Percentiles rank a stretch among this genome's conserved stretches.
phyloP scores from a whole-genome alignment of 208 protist species.

The Phytomonas francai region DNA sequence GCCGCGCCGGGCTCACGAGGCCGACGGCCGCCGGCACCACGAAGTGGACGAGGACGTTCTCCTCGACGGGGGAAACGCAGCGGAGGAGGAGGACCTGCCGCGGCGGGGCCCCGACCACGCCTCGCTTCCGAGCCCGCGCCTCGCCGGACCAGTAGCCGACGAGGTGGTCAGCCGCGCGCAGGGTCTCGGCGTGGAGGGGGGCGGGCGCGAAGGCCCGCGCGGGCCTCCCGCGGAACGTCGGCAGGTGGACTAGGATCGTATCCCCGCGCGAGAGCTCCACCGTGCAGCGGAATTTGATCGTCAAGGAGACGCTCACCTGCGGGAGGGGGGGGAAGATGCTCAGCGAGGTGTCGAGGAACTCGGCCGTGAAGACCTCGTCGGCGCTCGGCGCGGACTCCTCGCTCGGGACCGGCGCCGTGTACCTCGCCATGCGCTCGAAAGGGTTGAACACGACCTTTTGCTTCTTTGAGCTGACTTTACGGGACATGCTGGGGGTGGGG shows the following conservation, averaged over 20 bases:
- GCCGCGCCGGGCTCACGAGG: slow-evolving; percentile 55
- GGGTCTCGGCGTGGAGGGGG: slow-evolving; percentile 19
- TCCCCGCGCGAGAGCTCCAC: slow-evolving; percentile 53
- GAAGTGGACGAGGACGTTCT: slow-evolving; percentile 42
- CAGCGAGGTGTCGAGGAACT: slow-evolving; percentile 51
- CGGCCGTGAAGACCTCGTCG: slow-evolving; percentile 18
- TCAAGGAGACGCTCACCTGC: slow-evolving; percentile 40
- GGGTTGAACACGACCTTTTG: slow-evolving; percentile 38
- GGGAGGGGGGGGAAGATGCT: slow-evolving; percentile 49
- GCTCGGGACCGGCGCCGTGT: slow-evolving; percentile 6
- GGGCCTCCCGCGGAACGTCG: slow-evolving; percentile 44
- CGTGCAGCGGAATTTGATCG: slow-evolving; percentile 60
- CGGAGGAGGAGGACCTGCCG: slow-evolving; percentile 66
- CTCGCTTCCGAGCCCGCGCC: slow-evolving; percentile 24
- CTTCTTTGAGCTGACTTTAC: slow-evolving; percentile 18
- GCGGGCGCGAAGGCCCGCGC: slow-evolving; percentile 51
- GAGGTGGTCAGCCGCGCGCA: slow-evolving; percentile 41
- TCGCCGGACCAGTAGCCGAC: slow-evolving; percentile 66
- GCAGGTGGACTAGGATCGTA: slow-evolving; percentile 44
- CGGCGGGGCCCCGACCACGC: slow-evolving; percentile 33
- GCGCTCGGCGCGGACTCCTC: neutral
- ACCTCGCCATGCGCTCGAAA: slow-evolving; percentile 26
- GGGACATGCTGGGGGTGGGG: neutral
- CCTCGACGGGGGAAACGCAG: slow-evolving; percentile 43
- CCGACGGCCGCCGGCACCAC: slow-evolving; percentile 38